Base-by-base conservation (phyloP, 805 yeast species). In the Myxozyma kluyveri region DNA sequence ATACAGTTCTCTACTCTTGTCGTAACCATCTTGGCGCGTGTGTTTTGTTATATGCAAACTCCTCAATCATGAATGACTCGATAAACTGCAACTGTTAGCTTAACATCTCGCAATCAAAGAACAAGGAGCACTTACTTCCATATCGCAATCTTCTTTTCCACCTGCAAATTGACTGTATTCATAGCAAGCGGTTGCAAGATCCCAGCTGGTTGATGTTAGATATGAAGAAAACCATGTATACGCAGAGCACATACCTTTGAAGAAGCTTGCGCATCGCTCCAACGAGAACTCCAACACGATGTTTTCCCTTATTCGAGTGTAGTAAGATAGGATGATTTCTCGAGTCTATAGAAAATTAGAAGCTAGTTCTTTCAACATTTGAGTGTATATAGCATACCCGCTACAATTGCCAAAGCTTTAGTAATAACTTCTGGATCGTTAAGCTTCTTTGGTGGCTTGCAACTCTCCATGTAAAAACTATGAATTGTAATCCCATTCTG, bases 241-340 rank as follows among this genome's bases (percentile, higher is more conserved):
- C n/a, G n/a, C n/a, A 9, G 21, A 29, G 10, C 3, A 10, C 35
- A 42, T 5, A 51, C 60, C 42, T 47, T 68, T 89, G 96, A 42
- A 89, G 71, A 47, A 85, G 67, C 65, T 88, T 88, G 44, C 99
- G 72, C 77, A 91, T 82, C 27, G 88, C 75, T 0, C 96, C 99
- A n/a, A 90, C 95, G 38, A 90, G 73, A 0, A 93, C 90, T 0
- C 98, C 98, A 2, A 88, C 90, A 39, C 99, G 71, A 67, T 91
- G 99, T 67, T 93, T 93, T n/a, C 99, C 99, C 71, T 91, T 91
- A 68, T 93, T 88, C 2, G 96, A 88, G 67, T 93, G 98, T 10
- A 91, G 79, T 50, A 91, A 73, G 10, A 91, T 81, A 1, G 99
- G 99, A 65, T 85, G 88, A 66, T 89, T 89, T 12, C 82, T 80